Evolutionary conservation across 495 filamentous ascomycete genomes (phyloP), one percentile per base, ranked within the genome.

Genomic region (Podospora pseudocomata): DNA sequence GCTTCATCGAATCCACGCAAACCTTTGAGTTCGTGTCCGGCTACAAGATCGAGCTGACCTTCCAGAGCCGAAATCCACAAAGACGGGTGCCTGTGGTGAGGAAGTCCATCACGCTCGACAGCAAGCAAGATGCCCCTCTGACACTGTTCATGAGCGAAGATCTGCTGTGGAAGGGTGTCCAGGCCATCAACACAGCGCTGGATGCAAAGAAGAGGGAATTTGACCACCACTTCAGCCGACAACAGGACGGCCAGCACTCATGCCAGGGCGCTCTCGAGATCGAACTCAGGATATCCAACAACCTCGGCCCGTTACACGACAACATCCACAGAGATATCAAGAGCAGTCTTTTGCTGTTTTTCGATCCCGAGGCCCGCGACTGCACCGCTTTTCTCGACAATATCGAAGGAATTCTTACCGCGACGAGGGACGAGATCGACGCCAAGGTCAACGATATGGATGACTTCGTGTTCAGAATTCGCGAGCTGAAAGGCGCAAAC

Each of bases 11-110:
- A 63, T 74, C 77, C 5, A 71, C 77, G 1, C 82, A 84, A 65
- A 58, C 67, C 5, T 83, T 82, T 65, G 81, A 84, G 53, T 75
- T 73, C 11, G 68, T 80, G 4, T 80, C 82, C 3, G 82, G 82
- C 7, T 84, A 82, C 69, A 73, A 67, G n/a, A 75, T 84, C 63
- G 71, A 75, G 30, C 68, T 83, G 34, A 73, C 73, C 27, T 78
- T 83, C 60, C 76, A 75, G 26, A 82, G 77, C 59, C 73, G 77
- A 67, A 76, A 77, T 30, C 74, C 73, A 20, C 73, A 74, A 60
- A 79, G 80, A 34, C 71, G 67, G 9, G 68, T 70, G 18, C 58
- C 67, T 1, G 65, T 69, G 16, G 80, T 76, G 70, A 70, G 71
- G 56, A 78, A 71, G 27, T 71, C 65, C 2, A 49, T 80, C 6